Conservation (phyloP, 2,329 filamentous ascomycete genomes). For the Claviceps pazoutovae region DNA sequence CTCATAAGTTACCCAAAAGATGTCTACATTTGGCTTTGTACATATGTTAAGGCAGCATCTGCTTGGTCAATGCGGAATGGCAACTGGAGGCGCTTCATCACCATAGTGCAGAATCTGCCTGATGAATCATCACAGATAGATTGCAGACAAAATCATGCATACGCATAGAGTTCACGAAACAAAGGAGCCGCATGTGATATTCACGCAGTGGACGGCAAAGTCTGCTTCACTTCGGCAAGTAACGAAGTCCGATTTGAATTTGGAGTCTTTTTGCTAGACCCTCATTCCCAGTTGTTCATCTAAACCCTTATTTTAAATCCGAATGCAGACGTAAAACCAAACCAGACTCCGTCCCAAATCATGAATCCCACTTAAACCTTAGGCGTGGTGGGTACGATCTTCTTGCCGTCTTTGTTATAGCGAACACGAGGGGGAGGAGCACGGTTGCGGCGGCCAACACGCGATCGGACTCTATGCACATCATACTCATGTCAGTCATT, state of each 20-base stretch:
- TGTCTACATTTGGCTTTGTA: no score
- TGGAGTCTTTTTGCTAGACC: constrained; percentile 10
- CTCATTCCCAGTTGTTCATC: constrained; percentile 21
- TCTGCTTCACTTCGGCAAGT: constrained; percentile 6
- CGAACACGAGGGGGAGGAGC: constrained; percentile 92
- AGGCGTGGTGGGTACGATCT: constrained; percentile 66
- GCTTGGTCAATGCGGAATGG: background rate
- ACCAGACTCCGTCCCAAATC: constrained; percentile 24
- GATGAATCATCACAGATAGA: background rate
- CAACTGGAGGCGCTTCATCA: background rate
- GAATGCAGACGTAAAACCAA: constrained; percentile 24
- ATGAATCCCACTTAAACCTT: constrained; percentile 23
- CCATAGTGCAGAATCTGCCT: background rate
- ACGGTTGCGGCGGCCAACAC: constrained; percentile 95
- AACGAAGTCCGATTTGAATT: constrained; percentile 13
- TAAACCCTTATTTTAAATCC: constrained; percentile 17
- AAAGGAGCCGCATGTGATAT: background rate
- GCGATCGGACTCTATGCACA: constrained; percentile 76
- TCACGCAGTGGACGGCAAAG: background rate
- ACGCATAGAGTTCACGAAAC: background rate
- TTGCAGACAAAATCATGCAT: background rate
- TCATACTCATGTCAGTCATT: constrained; percentile 9
- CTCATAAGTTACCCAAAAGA: no score
- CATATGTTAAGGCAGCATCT: no score
- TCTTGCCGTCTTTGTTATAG: constrained; percentile 99